These are phyloP conservation scores for Syzygium grande DNA, from an alignment of 345 rosid genomes.

Conservation along the genomic window DNA sequence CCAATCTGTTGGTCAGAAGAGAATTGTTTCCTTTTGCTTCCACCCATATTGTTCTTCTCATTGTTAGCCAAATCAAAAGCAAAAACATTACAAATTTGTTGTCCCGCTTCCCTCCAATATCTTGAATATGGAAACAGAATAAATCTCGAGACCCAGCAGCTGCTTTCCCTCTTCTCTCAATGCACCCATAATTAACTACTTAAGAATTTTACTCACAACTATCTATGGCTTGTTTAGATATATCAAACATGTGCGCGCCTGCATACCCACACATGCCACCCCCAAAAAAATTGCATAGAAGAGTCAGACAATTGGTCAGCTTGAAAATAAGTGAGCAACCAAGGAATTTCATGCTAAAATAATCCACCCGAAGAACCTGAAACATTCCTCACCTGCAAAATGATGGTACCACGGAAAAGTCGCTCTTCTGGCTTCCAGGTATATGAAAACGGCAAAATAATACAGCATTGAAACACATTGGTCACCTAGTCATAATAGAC, in stretches of 20 bases:
- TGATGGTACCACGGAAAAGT: conserved; percentile 77
- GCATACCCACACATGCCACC: neutral
- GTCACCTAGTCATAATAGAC: neutral
- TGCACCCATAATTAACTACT: neutral
- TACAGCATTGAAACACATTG: neutral
- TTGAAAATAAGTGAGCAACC: neutral
- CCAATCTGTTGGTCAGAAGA: neutral
- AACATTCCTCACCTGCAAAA: conserved; percentile 55
- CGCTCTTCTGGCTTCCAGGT: conserved; percentile 93
- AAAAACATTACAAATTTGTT: neutral
- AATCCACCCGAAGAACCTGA: neutral
- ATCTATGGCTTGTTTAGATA: neutral
- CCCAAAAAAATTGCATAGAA: neutral
- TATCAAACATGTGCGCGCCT: neutral
- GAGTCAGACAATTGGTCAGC: neutral
- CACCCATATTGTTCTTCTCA: neutral
- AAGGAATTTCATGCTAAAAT: neutral
- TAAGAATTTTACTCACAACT: neutral
- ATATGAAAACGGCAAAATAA: conserved; percentile 61
- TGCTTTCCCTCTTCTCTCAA: neutral
- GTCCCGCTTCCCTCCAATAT: neutral
- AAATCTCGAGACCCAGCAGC: neutral
- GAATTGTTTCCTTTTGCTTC: neutral
- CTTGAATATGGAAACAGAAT: neutral
- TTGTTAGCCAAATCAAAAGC: neutral